Conservation (phyloP, 2,329 filamentous ascomycete genomes). For the Sclerotiophoma versabilis region DNA sequence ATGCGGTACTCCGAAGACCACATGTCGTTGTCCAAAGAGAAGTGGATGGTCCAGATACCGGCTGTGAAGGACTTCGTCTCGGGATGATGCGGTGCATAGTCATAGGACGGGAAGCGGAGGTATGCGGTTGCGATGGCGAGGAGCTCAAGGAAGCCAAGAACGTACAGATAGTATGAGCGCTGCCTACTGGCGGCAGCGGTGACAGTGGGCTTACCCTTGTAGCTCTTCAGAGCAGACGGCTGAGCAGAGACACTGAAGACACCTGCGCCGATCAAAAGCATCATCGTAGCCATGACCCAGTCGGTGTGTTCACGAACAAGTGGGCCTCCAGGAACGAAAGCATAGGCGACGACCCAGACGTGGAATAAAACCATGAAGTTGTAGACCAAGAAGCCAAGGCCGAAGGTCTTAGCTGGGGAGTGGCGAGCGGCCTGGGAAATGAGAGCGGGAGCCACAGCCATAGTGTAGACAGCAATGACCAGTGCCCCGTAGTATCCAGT, state of each 20-base stretch:
- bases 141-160: conserved; percentile 78
- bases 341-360: conserved; percentile 97
- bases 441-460: conserved; percentile 78
- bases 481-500: conserved; percentile 86
- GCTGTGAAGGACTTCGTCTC: conserved; percentile 88
- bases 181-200: conserved; percentile 60
- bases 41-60: conserved; percentile 99
- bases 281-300: conserved; percentile 89
- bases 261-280: conserved; percentile 83
- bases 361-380: conserved; percentile 97
- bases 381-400: conserved; percentile 87
- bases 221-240: conserved; percentile 54
- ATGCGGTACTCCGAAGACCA: conserved; percentile 96
- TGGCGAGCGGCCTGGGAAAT: conserved; percentile 79
- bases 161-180: conserved; percentile 73
- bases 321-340: conserved; percentile 93
- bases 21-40: conserved; percentile 98
- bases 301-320: conserved; percentile 93
- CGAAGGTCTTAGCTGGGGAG: conserved; percentile 81
- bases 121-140: conserved; percentile 83
- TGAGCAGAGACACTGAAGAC: conserved; percentile 72
- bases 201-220: conserved; percentile 55
- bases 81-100: conserved; percentile 88
- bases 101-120: conserved; percentile 88
- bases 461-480: conserved; percentile 76